phyloP scores from a whole-genome alignment of 371 early-diverging fungal species.

The Mortierella sp. region DNA sequence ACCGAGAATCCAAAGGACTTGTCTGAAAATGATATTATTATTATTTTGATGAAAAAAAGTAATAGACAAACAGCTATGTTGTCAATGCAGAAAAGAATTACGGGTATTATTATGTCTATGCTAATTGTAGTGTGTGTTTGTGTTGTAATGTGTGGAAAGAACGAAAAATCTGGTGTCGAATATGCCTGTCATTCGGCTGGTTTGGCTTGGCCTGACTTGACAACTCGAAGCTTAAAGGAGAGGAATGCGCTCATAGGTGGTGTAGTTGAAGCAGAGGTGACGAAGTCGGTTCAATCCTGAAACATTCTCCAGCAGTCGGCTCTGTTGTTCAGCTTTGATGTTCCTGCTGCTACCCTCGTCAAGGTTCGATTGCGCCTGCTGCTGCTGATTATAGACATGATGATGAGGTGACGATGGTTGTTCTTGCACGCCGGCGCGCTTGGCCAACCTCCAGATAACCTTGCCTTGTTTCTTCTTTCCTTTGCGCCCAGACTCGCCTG shows the following conservation, averaged over 20 bases:
- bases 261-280: conserved; percentile 6
- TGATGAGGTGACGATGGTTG: background rate
- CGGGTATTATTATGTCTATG: background rate
- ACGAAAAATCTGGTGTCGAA: background rate
- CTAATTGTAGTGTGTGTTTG: background rate
- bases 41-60: background rate
- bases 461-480: background rate
- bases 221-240: background rate
- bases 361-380: background rate
- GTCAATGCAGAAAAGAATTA: background rate
- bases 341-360: background rate
- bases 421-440: background rate
- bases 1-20: background rate
- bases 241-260: conserved; percentile 4
- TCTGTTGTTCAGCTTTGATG: background rate
- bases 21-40: background rate
- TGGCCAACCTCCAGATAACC: conserved; percentile 7
- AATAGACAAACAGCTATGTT: background rate
- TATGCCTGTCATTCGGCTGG: background rate
- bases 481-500: background rate
- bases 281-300: conserved; percentile 1
- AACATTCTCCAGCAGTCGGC: conserved; percentile 8
- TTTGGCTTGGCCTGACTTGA: background rate
- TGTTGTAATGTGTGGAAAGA: background rate
- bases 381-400: background rate